These are phyloP conservation scores for Cucumis melo DNA, from an alignment of 306 rosid genomes.

Conservation along the genomic window DNA sequence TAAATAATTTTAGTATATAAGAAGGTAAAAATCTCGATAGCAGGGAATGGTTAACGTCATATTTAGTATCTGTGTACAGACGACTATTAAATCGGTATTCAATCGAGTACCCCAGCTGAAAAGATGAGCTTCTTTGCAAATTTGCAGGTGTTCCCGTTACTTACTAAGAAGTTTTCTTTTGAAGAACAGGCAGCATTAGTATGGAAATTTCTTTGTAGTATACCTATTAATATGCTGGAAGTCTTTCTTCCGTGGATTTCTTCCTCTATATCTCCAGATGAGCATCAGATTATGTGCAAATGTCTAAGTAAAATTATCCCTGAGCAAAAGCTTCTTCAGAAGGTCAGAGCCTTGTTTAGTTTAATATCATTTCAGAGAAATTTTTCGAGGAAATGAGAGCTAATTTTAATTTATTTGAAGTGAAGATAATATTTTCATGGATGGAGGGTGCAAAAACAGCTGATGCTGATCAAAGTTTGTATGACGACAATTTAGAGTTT, in stretches of 20 bases:
- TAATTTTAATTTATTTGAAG: conserved; percentile 16
- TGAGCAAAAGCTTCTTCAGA: conserved; percentile 87
- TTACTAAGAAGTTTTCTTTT: conserved; percentile 67
- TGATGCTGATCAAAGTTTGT: conserved; percentile 19
- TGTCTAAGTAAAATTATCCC: conserved; percentile 81
- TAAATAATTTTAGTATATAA: neutral
- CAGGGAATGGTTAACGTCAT: neutral
- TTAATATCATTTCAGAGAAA: neutral
- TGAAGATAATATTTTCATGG: conserved; percentile 91
- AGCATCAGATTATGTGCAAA: conserved; percentile 47
- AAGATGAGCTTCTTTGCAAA: conserved; percentile 6
- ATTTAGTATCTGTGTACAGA: neutral
- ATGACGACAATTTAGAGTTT: conserved; percentile 10
- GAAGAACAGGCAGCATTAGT: conserved; percentile 85
- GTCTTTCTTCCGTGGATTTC: conserved; percentile 93
- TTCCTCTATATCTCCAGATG: conserved; percentile 70
- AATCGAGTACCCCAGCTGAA: neutral
- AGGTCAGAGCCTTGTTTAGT: conserved; percentile 33
- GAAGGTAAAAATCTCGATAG: neutral
- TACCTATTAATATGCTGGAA: conserved; percentile 89
- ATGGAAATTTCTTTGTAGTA: conserved; percentile 95
- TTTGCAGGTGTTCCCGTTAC: conserved; percentile 81
- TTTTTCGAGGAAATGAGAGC: neutral
- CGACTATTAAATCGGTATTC: neutral
- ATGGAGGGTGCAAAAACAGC: conserved; percentile 44